Evolutionary conservation across 2,329 filamentous ascomycete species (phyloP).

Genomic region (Penicillium sclerotiorum): DNA sequence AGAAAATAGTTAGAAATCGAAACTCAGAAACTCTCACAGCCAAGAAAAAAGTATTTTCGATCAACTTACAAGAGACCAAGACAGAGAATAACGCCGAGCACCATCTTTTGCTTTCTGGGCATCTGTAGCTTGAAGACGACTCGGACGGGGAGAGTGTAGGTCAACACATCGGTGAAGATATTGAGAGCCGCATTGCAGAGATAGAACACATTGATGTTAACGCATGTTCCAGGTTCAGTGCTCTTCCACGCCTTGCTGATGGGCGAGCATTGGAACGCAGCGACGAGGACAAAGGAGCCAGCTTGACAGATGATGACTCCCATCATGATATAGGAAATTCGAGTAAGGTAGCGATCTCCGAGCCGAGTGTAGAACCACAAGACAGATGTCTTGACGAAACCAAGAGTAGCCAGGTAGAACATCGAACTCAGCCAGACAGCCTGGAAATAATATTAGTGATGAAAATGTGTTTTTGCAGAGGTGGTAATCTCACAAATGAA

Average conservation of each 20-base stretch:
- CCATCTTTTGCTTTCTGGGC: conserved; percentile 50
- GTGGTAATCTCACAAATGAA: conserved; percentile 18
- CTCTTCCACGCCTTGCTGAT: conserved; percentile 44
- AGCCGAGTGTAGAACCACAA: conserved; percentile 51
- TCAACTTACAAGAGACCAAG: conserved; percentile 50
- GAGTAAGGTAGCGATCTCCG: conserved; percentile 41
- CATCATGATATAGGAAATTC: conserved; percentile 44
- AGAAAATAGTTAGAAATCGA: neutral
- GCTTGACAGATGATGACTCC: conserved; percentile 45
- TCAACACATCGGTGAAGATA: conserved; percentile 61
- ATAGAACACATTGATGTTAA: conserved; percentile 55
- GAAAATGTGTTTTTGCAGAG: neutral
- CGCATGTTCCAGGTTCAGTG: conserved; percentile 42
- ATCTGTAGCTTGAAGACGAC: conserved; percentile 52
- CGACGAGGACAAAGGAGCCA: conserved; percentile 45
- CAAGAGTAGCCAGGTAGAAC: conserved; percentile 52
- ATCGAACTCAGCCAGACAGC: conserved; percentile 52
- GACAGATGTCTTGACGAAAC: conserved; percentile 54
- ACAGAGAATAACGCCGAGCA: conserved; percentile 53
- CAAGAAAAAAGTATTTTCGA: neutral
- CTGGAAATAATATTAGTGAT: conserved; percentile 25
- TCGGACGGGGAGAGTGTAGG: conserved; percentile 56
- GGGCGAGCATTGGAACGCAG: conserved; percentile 50
- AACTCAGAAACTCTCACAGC: too few species aligned
- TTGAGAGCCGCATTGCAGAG: conserved; percentile 61